Conservation (phyloP, 768 basidiomycete genomes). For the Phlebiopsis gigantea region DNA sequence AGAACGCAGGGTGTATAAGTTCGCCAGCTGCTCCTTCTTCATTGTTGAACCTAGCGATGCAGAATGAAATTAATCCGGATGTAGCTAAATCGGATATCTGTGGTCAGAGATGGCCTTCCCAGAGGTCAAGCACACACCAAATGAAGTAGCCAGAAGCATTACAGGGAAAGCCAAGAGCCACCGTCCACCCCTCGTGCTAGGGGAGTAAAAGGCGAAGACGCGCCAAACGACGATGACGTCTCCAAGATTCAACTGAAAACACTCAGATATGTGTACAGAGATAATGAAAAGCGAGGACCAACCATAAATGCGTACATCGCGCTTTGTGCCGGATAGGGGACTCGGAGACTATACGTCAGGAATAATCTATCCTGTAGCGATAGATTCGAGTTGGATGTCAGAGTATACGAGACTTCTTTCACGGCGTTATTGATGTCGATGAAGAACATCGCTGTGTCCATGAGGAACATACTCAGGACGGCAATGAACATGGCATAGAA, state of each 20-base stretch:
- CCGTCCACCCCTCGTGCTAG: conserved; percentile 12
- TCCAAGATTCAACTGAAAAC: conserved; percentile 17
- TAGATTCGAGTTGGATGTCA: conserved; percentile 4
- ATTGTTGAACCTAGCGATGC: conserved; percentile 10
- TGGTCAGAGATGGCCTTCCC: not conserved
- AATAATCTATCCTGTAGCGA: conserved; percentile 5
- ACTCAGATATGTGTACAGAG: not conserved
- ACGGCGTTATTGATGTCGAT: conserved; percentile 19
- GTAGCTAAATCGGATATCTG: conserved; percentile 9
- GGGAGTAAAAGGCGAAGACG: conserved; percentile 16
- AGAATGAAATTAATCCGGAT: conserved; percentile 19
- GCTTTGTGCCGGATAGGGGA: conserved; percentile 7
- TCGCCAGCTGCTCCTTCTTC: conserved; percentile 2
- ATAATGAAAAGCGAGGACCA: not conserved
- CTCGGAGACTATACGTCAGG: conserved; percentile 3
- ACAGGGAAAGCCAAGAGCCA: conserved; percentile 11
- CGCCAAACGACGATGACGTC: conserved; percentile 21
- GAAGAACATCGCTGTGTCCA: conserved; percentile 16
- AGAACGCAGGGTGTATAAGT: conserved; percentile 17
- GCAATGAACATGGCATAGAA: not conserved
- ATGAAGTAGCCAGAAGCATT: conserved; percentile 13
- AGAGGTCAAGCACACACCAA: conserved; percentile 7
- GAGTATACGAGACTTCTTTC: conserved; percentile 10
- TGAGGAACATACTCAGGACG: conserved; percentile 11
- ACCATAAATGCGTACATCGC: conserved; percentile 19